Evolutionary conservation across 2,329 filamentous ascomycete genomes (phyloP).

Genomic region (Grosmannia clavigera): DNA sequence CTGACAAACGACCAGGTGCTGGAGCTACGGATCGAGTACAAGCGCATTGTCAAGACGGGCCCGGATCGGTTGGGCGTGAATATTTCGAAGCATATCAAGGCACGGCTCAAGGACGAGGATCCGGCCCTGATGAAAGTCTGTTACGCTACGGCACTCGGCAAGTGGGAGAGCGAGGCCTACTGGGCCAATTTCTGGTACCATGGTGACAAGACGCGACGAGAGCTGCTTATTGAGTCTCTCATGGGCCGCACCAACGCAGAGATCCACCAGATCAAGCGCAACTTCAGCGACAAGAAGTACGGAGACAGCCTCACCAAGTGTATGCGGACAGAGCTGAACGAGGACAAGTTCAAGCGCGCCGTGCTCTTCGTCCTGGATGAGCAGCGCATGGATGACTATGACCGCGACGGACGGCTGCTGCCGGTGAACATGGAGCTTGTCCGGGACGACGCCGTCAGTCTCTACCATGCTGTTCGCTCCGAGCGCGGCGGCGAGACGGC

Average conservation of each 20-base stretch:
- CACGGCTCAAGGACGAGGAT: constrained; percentile 59
- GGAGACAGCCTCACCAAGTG: constrained; percentile 66
- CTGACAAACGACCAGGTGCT: constrained; percentile 81
- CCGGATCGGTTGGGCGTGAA: constrained; percentile 65
- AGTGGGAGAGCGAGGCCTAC: constrained; percentile 88
- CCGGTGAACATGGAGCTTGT: constrained; percentile 47
- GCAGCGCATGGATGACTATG: constrained; percentile 68
- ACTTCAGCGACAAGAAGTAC: constrained; percentile 89
- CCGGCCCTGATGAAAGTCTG: constrained; percentile 78
- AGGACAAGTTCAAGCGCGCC: constrained; percentile 90
- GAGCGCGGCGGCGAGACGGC: constrained; percentile 75
- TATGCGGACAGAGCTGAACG: constrained; percentile 85
- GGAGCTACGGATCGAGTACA: constrained; percentile 79
- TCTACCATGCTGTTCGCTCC: constrained; percentile 55
- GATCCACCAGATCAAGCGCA: constrained; percentile 72
- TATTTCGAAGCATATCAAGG: constrained; percentile 73
- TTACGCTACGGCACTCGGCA: constrained; percentile 78
- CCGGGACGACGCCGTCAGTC: constrained; percentile 57
- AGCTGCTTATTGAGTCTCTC: constrained; percentile 83
- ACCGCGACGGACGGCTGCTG: constrained; percentile 47
- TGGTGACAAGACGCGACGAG: constrained; percentile 67
- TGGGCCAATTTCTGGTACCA: constrained; percentile 99
- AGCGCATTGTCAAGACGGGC: constrained; percentile 73
- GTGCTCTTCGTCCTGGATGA: constrained; percentile 76
- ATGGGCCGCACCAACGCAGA: constrained; percentile 88